Conservation (phyloP, 2,329 filamentous ascomycete genomes). For the Byssoonygena ceratinophila region DNA sequence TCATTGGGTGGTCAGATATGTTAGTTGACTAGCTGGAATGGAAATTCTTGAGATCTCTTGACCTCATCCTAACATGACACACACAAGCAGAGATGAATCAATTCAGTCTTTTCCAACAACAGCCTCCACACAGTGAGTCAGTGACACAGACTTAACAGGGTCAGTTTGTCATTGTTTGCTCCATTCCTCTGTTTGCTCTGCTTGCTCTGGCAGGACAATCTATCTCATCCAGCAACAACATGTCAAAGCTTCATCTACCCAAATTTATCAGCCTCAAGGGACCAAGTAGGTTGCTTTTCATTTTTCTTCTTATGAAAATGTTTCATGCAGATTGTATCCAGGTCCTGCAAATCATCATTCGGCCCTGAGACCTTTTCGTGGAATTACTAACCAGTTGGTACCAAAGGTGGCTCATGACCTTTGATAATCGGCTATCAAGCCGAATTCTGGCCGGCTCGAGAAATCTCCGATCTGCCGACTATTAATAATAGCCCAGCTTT, state of each 20-base stretch:
- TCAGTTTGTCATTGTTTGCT: not conserved
- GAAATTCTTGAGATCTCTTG: too few species aligned
- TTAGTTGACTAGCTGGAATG: too few species aligned
- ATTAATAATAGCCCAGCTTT: conserved; percentile 9
- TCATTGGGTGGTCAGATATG: too few species aligned
- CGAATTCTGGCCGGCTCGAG: conserved; percentile 5
- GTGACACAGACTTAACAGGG: too few species aligned
- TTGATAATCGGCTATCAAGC: not conserved
- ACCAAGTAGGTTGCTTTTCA: too few species aligned
- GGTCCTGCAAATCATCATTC: not conserved
- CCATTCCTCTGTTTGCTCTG: not conserved
- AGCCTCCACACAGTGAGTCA: too few species aligned
- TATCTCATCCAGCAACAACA: not conserved
- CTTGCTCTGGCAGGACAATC: not conserved
- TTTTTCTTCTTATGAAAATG: not conserved
- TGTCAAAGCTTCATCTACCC: too few species aligned
- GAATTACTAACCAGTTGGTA: not conserved
- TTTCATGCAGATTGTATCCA: not conserved
- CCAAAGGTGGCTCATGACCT: not conserved
- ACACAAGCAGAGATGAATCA: too few species aligned
- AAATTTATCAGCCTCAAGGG: too few species aligned
- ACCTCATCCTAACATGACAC: too few species aligned
- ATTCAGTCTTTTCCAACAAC: too few species aligned
- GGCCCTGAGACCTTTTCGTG: not conserved
- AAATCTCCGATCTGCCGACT: conserved; percentile 4